Evolutionary conservation across 2,329 filamentous ascomycete species (phyloP), one percentile per base, ranked within the genome.

Genomic region (Trichoderma aggressivum): DNA sequence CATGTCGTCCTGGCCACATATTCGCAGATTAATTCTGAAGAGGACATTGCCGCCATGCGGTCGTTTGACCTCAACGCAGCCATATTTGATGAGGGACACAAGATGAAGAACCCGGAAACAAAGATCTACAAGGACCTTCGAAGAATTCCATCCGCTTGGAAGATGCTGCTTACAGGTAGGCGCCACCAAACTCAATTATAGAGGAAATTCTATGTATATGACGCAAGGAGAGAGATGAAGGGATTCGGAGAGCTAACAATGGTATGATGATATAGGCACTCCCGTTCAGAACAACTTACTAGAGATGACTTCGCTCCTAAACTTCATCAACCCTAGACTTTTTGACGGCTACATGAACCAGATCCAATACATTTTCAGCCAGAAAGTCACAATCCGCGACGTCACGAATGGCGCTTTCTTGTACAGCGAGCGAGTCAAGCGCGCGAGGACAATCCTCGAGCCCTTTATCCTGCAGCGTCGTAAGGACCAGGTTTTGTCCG

Each of bases 21-120:
- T 77, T 85, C 87, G 2, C 90, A 92, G 77, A 82, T 89, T 50
- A 85, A 83, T 68, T 84, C 84, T 1, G 78, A 79, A 53, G 83
- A 84, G 5, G 88, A 89, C 71, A 79, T 88, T 16, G 79, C 82
- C 55, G 86, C 85, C 50, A 82, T 90, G 75, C 82, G 83, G 50
- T 81, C 80, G 8, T 80, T 89, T 60, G 75, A 81, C 10, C 83
- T 87, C 7, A 85, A 87, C 71, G 83, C 85, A 1, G 86, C 87
- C 75, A 91, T 99, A 12, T 99, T 94, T 77, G 96, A 99, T 78
- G 96, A 99, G 81, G 96, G 95, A 0, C 96, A 99, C 81, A 90
- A 93, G 77, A 84, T 99, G 79, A 97, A 97, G 82, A 98, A 97
- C 78, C 90, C 91, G 3, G 90, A 90, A 60, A 97, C 94, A 0